phyloP scores from a whole-genome alignment of 768 basidiomycete genomes.

The Leccinellum rugosiceps region DNA sequence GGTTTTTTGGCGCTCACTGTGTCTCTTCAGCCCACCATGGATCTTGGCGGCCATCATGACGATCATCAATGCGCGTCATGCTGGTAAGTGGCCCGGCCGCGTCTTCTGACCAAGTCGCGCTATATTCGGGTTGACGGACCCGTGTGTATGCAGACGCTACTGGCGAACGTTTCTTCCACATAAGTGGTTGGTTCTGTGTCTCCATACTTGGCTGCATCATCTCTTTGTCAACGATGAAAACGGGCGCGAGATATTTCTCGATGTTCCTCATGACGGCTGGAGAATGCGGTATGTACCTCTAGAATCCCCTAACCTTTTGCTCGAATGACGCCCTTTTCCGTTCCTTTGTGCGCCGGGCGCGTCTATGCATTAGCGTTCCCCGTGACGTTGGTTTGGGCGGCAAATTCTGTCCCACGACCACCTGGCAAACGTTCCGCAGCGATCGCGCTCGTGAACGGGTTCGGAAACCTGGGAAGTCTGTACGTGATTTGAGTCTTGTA shows the following conservation, averaged over 20 bases:
- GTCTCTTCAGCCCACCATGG: constrained; percentile 54
- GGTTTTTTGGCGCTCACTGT: not conserved
- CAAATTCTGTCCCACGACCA: constrained; percentile 57
- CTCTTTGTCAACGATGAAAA: constrained; percentile 47
- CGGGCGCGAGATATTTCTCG: constrained; percentile 53
- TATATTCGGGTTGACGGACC: not conserved
- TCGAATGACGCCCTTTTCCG: not conserved
- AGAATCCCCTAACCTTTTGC: not conserved
- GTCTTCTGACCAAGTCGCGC: not conserved
- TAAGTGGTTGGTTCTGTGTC: constrained; percentile 56
- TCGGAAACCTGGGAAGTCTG: constrained; percentile 59
- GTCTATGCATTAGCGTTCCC: constrained; percentile 33
- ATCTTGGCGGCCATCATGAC: constrained; percentile 46
- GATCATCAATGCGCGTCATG: constrained; percentile 53
- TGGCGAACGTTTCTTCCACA: constrained; percentile 66
- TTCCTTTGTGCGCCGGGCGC: not conserved
- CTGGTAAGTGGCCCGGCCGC: constrained; percentile 28
- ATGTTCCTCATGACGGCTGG: constrained; percentile 47
- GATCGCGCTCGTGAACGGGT: constrained; percentile 60
- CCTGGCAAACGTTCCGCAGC: constrained; percentile 51
- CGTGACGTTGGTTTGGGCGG: constrained; percentile 56
- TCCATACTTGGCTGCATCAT: constrained; percentile 61
- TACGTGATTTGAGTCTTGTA: constrained; percentile 27
- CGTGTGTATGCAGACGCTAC: constrained; percentile 40
- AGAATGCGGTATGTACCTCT: constrained; percentile 35